phyloP scores from a whole-genome alignment of 768 basidiomycete genomes.

The Cyclocybe aegerita region DNA sequence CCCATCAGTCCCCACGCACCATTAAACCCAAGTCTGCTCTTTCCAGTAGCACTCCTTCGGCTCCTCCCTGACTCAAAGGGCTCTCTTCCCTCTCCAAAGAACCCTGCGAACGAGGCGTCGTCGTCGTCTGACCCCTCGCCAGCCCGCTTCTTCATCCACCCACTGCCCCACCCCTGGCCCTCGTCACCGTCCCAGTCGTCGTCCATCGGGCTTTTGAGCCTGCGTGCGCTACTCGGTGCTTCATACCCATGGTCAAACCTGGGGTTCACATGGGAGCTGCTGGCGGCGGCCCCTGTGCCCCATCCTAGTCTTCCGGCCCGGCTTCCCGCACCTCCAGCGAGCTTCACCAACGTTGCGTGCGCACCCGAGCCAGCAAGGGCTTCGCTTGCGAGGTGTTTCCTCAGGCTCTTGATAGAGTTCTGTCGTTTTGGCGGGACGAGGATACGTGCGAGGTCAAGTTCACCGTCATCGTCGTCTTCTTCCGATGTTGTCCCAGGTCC shows the following conservation, averaged over 20 bases:
- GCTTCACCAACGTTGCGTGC: constrained; percentile 14
- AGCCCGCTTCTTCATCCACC: constrained; percentile 22
- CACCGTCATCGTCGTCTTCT: constrained; percentile 49
- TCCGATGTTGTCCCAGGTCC: constrained; percentile 25
- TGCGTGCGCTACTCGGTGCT: neutral
- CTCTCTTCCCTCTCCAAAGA: constrained; percentile 14
- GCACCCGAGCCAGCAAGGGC: constrained; percentile 8
- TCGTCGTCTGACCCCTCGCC: constrained; percentile 24
- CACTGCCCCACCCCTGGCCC: constrained; percentile 25
- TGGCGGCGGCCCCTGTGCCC: neutral
- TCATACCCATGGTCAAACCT: constrained; percentile 7
- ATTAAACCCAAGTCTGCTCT: constrained; percentile 19
- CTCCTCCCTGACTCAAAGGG: constrained; percentile 22
- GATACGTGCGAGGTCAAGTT: constrained; percentile 64
- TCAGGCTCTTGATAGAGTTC: constrained; percentile 69
- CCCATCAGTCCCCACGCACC: constrained; percentile 12
- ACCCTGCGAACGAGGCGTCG: constrained; percentile 24
- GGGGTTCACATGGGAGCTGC: neutral
- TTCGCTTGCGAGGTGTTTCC: constrained; percentile 49
- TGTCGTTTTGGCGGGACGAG: constrained; percentile 73
- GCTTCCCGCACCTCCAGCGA: constrained; percentile 9
- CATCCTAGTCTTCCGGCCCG: constrained; percentile 9
- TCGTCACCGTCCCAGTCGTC: constrained; percentile 25
- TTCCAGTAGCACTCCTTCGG: constrained; percentile 12
- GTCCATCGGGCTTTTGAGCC: neutral